Conservation (phyloP, 495 filamentous ascomycete species). For the Polyplosphaeria fusca region DNA sequence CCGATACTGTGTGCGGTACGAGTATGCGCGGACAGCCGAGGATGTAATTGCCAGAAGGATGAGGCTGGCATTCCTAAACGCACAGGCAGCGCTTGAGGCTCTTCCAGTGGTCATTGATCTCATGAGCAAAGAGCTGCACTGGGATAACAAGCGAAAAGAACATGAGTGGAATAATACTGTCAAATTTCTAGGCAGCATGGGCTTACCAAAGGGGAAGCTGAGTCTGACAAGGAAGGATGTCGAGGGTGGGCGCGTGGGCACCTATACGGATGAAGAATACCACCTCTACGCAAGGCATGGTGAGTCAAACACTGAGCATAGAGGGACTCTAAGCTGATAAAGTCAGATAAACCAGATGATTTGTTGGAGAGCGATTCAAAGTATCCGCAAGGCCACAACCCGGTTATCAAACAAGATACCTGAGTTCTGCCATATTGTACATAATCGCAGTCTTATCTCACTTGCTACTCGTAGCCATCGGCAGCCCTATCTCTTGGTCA, state of each 20-base stretch:
- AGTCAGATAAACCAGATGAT: conserved; percentile 59
- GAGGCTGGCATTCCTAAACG: conserved; percentile 88
- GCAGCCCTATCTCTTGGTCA: too few species aligned
- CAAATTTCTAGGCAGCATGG: conserved; percentile 78
- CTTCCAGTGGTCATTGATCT: conserved; percentile 86
- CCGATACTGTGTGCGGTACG: conserved; percentile 81
- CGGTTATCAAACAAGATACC: too few species aligned
- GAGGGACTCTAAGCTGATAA: conserved; percentile 33
- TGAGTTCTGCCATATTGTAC: too few species aligned
- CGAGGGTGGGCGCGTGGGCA: conserved; percentile 62
- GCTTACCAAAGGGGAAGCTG: conserved; percentile 73
- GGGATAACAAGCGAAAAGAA: conserved; percentile 71
- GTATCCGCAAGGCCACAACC: conserved; percentile 41
- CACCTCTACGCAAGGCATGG: conserved; percentile 75
- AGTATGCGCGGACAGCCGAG: conserved; percentile 91
- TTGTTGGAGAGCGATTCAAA: conserved; percentile 52
- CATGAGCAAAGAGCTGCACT: conserved; percentile 85
- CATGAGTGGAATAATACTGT: conserved; percentile 83
- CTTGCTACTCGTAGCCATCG: not conserved
- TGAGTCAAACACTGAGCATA: conserved; percentile 42
- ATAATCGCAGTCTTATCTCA: not conserved
- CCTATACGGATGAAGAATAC: conserved; percentile 56
- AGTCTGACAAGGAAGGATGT: conserved; percentile 70
- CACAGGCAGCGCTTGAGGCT: conserved; percentile 89
- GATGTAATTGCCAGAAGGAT: conserved; percentile 88